Base-by-base conservation (phyloP, 2,329 filamentous ascomycete species). In the Leptosphaerulina australis region DNA sequence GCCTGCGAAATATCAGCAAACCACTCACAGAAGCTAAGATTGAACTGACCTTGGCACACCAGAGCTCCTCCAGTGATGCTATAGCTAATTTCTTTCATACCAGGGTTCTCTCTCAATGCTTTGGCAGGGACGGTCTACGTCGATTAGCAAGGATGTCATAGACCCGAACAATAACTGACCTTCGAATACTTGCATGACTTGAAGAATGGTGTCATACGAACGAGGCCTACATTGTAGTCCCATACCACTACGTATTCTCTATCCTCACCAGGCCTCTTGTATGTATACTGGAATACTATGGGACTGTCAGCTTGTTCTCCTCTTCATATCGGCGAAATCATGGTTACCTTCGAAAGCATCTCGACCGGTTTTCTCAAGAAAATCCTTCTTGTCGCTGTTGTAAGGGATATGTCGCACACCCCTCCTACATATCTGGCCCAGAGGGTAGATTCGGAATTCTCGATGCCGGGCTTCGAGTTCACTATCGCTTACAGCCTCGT, bases 181-280 rank as follows among this genome's bases (percentile, higher is more conserved):
- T 99, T 99, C 58, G 87, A 83, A 68, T 93, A 93, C 57, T 88
- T 86, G 69, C 87, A 87, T 59, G 89, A 91, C 72, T 96, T 96
- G 81, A 97, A 97, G 69, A 97, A 90, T 21, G 91, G 88, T 2
- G 92, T 97, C 74, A 96, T 95, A 55, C 93, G 87, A 55, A 97
- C 92, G 22, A 97, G 85, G 7, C 94, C 94, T 55, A 93, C 85
- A 63, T 95, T 93, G 76, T 97, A 97, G 73, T 99, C 94, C 94
- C 94, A 99, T 84, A 97, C 91, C 53, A 97, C 86, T 0, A 83
- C 84, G 70, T 88, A 92, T 43, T 83, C 79, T 56, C 79, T 81
- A 2, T 86, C 81, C 0, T 71, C 83, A 9, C 80, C 84, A 0
- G 88, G 88, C 3, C 88, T 70, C 60, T 80, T 83, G 78, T 95